Percentiles rank a stretch among this genome's conserved stretches.
These are phyloP conservation scores for Carex parvula DNA, from an alignment of 176 grass and related monocot species.

Conservation along the genomic window DNA sequence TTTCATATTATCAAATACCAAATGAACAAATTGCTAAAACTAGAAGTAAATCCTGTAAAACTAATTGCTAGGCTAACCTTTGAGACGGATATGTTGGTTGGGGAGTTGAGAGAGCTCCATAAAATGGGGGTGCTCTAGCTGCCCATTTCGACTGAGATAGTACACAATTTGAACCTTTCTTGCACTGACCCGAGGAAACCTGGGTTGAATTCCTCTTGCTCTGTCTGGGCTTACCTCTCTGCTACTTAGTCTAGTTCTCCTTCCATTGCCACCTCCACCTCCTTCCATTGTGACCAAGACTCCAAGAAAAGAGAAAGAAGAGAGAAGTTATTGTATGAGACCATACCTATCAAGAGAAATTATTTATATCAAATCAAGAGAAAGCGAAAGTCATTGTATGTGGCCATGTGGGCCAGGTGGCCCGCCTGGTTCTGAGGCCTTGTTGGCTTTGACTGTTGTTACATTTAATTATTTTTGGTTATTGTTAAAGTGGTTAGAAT, in stretches of 20 bases:
- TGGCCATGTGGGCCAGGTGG: not conserved
- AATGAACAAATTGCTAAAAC: not conserved
- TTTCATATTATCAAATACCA: not conserved
- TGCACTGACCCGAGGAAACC: conserved; percentile 45
- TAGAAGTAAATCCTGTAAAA: not conserved
- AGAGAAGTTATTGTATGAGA: not conserved
- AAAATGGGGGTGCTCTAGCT: conserved; percentile 97
- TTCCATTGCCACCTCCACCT: conserved; percentile 30
- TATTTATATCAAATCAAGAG: conserved; percentile 21
- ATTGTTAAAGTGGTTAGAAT: not conserved
- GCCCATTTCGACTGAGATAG: conserved; percentile 92
- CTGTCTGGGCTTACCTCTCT: conserved; percentile 67
- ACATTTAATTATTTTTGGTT: conserved; percentile 7
- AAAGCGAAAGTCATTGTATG: not conserved
- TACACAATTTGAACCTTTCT: conserved; percentile 84
- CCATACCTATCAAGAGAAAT: not conserved
- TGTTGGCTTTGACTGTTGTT: not conserved
- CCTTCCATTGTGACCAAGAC: conserved; percentile 34
- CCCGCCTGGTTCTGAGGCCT: not conserved
- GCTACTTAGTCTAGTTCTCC: conserved; percentile 42
- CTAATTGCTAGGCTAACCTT: conserved; percentile 38
- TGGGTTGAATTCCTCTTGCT: conserved; percentile 37
- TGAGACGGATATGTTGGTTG: conserved; percentile 81
- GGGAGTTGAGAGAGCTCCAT: conserved; percentile 82
- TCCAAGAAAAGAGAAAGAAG: not conserved